Base-by-base conservation (phyloP, 192 early-diverging fungal species). In the Coemansia sp. region DNA sequence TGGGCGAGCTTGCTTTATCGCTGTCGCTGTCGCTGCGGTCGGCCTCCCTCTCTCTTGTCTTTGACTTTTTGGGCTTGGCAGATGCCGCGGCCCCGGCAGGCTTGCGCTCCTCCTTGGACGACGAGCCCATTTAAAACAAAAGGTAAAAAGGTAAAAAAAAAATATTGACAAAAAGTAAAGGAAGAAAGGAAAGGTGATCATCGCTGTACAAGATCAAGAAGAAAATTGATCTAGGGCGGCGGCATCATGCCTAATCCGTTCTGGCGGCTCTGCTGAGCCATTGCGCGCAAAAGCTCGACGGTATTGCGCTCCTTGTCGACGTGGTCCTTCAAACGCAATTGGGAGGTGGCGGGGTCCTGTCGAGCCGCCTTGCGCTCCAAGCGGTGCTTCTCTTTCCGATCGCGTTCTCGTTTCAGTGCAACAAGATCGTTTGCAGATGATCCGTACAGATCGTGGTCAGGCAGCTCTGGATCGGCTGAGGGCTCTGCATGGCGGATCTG, bases 261-360 rank as follows among this genome's bases (percentile, higher is more conserved):
- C 9, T 62, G 48, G 6, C 73, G 69, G 25, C 76, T 83, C 59
- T 87, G 75, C 73, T 84, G 82, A 12, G 92, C 92, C 85, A 93
- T 85, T 48, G 85, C 81, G 25, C 82, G 76, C 39, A 92, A 83
- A 85, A 89, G 86, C 39, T 82, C 89, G 41, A 93, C 74, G 2
- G 90, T 92, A n/a, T 69, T 82, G 23, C 85, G 84, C 65, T 93
- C 91, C 69, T 91, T 93, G 34, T 86, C 81, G 39, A 82, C 62
- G 61, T 82, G 88, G 37, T 84, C 86, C 55, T 59, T 48, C 18
- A 76, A 61, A 13, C 75, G 68, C 1, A 28, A 63, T 64, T 67
- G 14, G 73, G 56, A 69, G 45, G 55, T 57, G n/a, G 12, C n/a
- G 8, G 55, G 55, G 9, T 57, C 55, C 14, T 31, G 55, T 7